phyloP scores from a whole-genome alignment of 257 asterid species.

The Thymus quinquecostatus region DNA sequence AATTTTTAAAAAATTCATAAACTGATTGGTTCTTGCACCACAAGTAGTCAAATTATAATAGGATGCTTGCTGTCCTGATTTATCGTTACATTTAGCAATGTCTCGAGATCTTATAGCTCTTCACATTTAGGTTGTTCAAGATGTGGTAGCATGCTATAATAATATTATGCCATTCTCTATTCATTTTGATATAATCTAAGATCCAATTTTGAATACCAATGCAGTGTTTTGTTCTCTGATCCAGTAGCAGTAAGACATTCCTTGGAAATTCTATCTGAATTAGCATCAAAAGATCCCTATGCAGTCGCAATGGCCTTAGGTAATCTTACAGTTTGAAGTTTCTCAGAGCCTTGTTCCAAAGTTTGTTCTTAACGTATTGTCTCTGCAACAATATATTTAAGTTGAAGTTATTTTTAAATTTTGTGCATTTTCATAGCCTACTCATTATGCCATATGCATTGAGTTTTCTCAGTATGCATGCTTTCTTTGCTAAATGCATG shows the following conservation, averaged over 20 bases:
- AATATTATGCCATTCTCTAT: conserved; percentile 15
- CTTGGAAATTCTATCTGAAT: conserved; percentile 85
- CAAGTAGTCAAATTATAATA: conserved; percentile 3
- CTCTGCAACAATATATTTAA: conserved; percentile 8
- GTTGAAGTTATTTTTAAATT: conserved; percentile 21
- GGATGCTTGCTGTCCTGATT: conserved; percentile 22
- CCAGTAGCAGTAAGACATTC: conserved; percentile 98
- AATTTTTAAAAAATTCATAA: conserved; percentile 10
- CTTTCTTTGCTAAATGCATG: neutral
- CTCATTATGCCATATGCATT: conserved; percentile 20
- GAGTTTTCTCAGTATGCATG: conserved; percentile 16
- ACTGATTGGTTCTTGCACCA: conserved; percentile 4
- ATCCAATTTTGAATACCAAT: conserved; percentile 31
- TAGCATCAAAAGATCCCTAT: conserved; percentile 87
- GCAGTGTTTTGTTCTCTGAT: conserved; percentile 91
- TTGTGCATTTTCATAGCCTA: conserved; percentile 5
- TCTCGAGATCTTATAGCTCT: conserved; percentile 4
- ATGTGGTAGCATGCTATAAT: conserved; percentile 24
- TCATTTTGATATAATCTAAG: conserved; percentile 26
- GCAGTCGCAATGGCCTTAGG: conserved; percentile 96
- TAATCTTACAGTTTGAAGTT: conserved; percentile 41
- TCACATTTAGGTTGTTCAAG: conserved; percentile 6
- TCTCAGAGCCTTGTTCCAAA: conserved; percentile 20
- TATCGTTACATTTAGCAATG: neutral
- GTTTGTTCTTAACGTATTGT: conserved; percentile 23